Evolutionary conservation across 176 grass and related monocot species (phyloP), one percentile per base, ranked within the genome.

Genomic region (Bolboschoenus planiculmis): DNA sequence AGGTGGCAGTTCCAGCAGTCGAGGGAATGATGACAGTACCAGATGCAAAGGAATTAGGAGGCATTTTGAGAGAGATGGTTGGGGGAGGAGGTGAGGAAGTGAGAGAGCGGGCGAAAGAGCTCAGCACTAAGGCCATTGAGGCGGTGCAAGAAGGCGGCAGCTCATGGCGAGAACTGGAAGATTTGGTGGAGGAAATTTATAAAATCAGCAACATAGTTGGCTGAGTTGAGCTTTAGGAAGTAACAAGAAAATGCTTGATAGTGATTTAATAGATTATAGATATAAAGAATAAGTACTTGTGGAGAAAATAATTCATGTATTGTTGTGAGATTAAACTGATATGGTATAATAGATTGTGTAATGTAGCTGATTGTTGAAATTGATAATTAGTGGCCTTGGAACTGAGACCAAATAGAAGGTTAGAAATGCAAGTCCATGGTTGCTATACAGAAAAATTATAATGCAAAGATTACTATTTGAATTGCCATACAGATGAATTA

Each of bases 141-240:
- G 89, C 83, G 0, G 68, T 83, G 7, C 86, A 30, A 33, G 67
- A 50, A 39, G 88, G 86, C 0, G 94, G 94, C 21, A 91, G 82
- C 84, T 97, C 91, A 23, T 70, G 13, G 33, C 20, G 1, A 60
- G 78, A 40, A 26, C 21, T 81, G 78, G 78, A 81, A 14, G 10
- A 81, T 35, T 10, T 81, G 33, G 78, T 42, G 0, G 35, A 58
- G 55, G 78, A 61, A 20, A 81, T 81, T 40, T 57, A 39, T 26
- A 81, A 61, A 33, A 81, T 81, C 11, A 61, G 78, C 37, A 58
- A 60, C 3, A 60, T 44, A 44, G 3, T 50, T 10, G 10, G 16
- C 1, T 54, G 10, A 77, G 6, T 29, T 48, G 13, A 51, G 10
- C 21, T 47, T 6, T 7, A 7, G 7, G 5, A 8, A 51, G 43